Evolutionary conservation across 2,329 filamentous ascomycete species (phyloP), one percentile per base, ranked within the genome.

Genomic region (Aschersonia sp.): DNA sequence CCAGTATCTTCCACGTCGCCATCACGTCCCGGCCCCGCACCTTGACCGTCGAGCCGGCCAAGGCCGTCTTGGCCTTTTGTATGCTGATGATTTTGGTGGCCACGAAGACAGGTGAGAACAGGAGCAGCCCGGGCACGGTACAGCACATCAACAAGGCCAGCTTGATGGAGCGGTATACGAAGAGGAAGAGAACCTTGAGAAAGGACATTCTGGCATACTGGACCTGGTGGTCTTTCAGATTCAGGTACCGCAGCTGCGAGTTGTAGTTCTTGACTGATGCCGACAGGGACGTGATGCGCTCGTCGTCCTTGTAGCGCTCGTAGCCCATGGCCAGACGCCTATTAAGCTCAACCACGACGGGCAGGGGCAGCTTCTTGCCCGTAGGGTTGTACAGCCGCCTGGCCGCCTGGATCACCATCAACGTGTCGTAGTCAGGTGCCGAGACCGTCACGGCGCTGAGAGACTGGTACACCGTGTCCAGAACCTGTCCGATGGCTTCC

Each of bases 371-470:
- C 64, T 94, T 95, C 69, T 90, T 95, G 56, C 88, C 87, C 45
- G 87, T 92, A 9, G 88, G 86, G 59, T 94, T 96, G 68, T 98
- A 98, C 31, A 98, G 73, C 45, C 92, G 80, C 52, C 92, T 79
- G 6, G 89, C 90, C 39, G 90, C 89, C 75, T 97, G 92, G 50
- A 97, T 94, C 55, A 94, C 76, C 89, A 95, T 95, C 29, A 97
- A 73, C 4, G 90, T 97, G 58, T 97, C 90, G 65, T 95, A 96
- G 64, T 97, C 87, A 4, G 90, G 89, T 39, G 86, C 82, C 11
- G 87, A 90, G 40, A 96, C 88, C 4, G 90, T 97, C 49, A 97
- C 92, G 4, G 89, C 78, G 52, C 85, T 81, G 45, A 97, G 75
- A 37, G 84, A 79, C 60, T 94, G 81, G 59, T 94, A 88, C 45